A percentile compares a stretch with the other conserved stretches of the same genome.
These are phyloP conservation scores for Knoxdaviesia capensis DNA, from an alignment of 2,329 filamentous ascomycete species.

Conservation along the genomic window DNA sequence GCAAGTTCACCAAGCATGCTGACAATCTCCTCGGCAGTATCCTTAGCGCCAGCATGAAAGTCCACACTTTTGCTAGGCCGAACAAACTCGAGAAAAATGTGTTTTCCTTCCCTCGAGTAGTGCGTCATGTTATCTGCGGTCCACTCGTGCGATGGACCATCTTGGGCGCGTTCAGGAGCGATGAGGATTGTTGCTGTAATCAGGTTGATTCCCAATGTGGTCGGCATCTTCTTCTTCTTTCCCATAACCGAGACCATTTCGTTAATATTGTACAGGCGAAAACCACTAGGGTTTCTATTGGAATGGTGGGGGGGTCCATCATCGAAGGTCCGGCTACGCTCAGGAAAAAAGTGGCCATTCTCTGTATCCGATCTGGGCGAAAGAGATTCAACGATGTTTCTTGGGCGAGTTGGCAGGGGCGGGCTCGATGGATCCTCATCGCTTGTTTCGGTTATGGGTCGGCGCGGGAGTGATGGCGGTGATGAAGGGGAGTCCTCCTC, in stretches of 20 bases:
- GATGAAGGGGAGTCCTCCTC: too few species aligned
- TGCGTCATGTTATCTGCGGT: slow-evolving; percentile 87
- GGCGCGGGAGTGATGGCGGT: too few species aligned
- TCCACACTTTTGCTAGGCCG: slow-evolving; percentile 86
- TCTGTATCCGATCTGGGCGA: too few species aligned
- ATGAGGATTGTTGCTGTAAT: slow-evolving; percentile 79
- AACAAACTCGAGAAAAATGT: slow-evolving; percentile 87
- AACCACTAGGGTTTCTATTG: slow-evolving; percentile 48
- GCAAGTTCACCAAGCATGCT: slow-evolving; percentile 72
- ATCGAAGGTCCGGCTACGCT: not conserved
- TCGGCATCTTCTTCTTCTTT: slow-evolving; percentile 95
- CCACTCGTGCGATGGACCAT: slow-evolving; percentile 83
- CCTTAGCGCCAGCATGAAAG: slow-evolving; percentile 92
- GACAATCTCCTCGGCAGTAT: slow-evolving; percentile 89
- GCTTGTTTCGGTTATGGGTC: not conserved
- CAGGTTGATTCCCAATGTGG: slow-evolving; percentile 85
- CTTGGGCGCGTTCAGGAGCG: slow-evolving; percentile 63
- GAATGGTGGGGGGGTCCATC: not conserved
- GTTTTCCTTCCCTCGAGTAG: slow-evolving; percentile 94
- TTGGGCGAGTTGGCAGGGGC: slow-evolving; percentile 16
- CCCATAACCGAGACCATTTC: slow-evolving; percentile 96
- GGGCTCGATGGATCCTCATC: slow-evolving; percentile 11
- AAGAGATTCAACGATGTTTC: not conserved
- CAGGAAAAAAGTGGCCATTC: too few species aligned
- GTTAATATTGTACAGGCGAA: slow-evolving; percentile 90